Evolutionary conservation across 1,284 basidiomycete species (phyloP), one percentile per base, ranked within the genome.

Genomic region (Phylloporus sp.): DNA sequence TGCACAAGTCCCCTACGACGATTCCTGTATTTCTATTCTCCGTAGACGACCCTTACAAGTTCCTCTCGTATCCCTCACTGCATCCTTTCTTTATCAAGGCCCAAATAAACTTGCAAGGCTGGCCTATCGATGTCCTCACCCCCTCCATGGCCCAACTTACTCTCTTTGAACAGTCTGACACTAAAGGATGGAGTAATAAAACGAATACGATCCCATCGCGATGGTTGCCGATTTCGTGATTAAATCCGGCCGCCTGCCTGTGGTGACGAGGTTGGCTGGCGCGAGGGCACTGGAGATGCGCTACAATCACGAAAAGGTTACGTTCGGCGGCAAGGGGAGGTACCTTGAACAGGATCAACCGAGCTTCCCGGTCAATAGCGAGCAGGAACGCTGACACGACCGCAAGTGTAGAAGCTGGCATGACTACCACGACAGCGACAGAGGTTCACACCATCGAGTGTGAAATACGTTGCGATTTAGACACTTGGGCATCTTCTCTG

Each of bases 181-280:
- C 97, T 3, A 95, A 98, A 77, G 96, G 97, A 61, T 98, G 97
- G 97, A 92, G 95, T 10, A 96, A 95, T 82, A 99, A 99, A 81
- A 91, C 93, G 1, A 74, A 66, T 47, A 94, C 94, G 23, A 96
- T 97, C 49, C 96, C 96, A 0, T 91, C 92, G 47, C 91, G 74
- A 97, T 99, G 95, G 91, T 97, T 5, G 96, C 97, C 52, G 96
- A 98, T 72, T 97, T 94, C 77, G 93, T 94, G 2, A 97, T 99
- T 82, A 97, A 96, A 79, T 93, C 90, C 71, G 98, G 98, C 20
- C 96, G 95, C 0, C 97, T 97, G 4, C 98, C 97, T 0, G 87
- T 96, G 11, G 85, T 94, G 7, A 98, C 96, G 0, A 87, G 97
- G 39, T 81, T 99, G 14, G 85, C 88, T 11, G 95, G 96, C 5